Conservation (phyloP, 768 basidiomycete genomes). For the Lentinula aciculospora region DNA sequence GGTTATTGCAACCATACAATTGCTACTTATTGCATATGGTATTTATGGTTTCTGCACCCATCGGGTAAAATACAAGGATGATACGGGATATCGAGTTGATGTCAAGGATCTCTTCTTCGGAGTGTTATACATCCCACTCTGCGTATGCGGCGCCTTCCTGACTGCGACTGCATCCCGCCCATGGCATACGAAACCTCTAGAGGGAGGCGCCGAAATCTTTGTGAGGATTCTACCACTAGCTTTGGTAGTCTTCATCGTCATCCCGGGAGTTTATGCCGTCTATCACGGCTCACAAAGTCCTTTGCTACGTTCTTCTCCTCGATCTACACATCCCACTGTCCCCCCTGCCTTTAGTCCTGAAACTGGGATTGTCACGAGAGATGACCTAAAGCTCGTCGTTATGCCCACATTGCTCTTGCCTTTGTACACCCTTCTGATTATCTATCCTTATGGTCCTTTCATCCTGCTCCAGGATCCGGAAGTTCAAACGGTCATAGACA, state of each 20-base stretch:
- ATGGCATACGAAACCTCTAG: background rate
- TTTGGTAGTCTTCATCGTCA: background rate
- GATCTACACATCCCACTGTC: background rate
- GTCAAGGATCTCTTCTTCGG: background rate
- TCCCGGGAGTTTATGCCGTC: background rate
- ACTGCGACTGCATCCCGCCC: background rate
- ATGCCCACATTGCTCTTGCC: background rate
- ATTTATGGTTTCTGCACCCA: background rate
- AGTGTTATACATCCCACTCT: background rate
- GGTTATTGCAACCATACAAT: background rate
- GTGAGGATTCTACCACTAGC: background rate
- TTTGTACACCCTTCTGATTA: background rate
- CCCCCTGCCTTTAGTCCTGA: background rate
- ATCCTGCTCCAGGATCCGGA: background rate
- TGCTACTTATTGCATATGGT: background rate
- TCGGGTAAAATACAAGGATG: background rate
- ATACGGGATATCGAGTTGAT: background rate
- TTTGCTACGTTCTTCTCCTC: background rate
- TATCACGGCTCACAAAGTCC: conserved; percentile 1
- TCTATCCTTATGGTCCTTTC: background rate
- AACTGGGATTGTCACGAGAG: background rate
- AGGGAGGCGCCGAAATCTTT: background rate
- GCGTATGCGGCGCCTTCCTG: background rate
- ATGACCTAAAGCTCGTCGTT: background rate
- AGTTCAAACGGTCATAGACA: background rate